Base-by-base conservation (phyloP, 2,329 filamentous ascomycete genomes). In the Trichoderma koningii region DNA sequence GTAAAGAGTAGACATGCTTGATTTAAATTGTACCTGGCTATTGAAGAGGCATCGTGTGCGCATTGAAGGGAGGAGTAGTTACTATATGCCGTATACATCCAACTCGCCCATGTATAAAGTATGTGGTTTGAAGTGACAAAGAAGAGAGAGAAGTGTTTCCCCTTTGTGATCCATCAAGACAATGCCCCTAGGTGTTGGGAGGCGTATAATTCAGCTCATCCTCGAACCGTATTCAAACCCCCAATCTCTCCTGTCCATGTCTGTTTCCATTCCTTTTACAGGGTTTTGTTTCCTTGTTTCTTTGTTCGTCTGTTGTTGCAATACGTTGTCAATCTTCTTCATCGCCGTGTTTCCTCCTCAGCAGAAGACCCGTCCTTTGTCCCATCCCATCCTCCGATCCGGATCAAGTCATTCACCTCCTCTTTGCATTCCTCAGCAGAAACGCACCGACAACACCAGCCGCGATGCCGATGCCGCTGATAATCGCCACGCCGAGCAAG, bases 391-490 rank as follows among this genome's bases (percentile, higher is more conserved):
- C 10, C 28, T 7, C 28, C 7, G 28, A 30, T 2, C 28, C 21
- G 7, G 28, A 30, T 26, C 30, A 45, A 7, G 23, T 38, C 19
- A 41, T 17, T 60, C 56, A 86, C 73, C 83, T 80, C 75, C 80
- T 88, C 78, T 87, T 87, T 69, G 88, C 85, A 68, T 92, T 91
- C 78, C 87, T 89, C 75, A 98, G 85, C 68, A 99, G 76, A 73
- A 98, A 86, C 15, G 92, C 93, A 41, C 94, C 95, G 17, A 98
- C 88, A 17, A 97, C 88, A n/a, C 94, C 95, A 2, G 93, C 95
- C 2, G 92, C 94, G 67, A 98, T 89, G 62, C 94, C 93, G 64
- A 98, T 86, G 38, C 95, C 94, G 68, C 94, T 94, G 50, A 98
- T 87, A 75, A 99, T 98, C 50, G 95, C 95, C 65, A 97, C 93